Percentiles rank a stretch among this genome's conserved stretches.
phyloP scores from a whole-genome alignment of 257 asterid genomes.

The Salvia splendens region DNA sequence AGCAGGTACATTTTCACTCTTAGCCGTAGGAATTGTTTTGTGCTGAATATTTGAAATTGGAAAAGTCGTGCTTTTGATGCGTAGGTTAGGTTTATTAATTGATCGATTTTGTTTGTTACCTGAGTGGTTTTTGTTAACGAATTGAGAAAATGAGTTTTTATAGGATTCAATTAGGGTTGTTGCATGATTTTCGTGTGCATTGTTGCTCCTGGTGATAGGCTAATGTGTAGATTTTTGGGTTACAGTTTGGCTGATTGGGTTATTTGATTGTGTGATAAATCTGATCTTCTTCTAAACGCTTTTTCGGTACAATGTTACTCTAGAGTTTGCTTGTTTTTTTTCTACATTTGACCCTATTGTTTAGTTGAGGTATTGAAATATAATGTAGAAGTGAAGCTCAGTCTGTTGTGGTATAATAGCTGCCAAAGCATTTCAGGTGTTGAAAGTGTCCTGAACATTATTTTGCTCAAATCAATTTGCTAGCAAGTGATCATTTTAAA shows the following conservation, averaged over 20 bases:
- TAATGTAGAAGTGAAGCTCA: neutral
- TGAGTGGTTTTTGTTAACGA: neutral
- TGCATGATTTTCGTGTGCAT: neutral
- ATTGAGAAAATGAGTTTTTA: neutral
- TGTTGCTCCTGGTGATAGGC: neutral
- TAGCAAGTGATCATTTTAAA: neutral
- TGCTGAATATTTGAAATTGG: neutral
- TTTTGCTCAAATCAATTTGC: neutral
- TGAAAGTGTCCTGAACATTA: neutral
- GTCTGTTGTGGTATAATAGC: neutral
- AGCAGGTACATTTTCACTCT: conserved; percentile 37
- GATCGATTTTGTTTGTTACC: neutral
- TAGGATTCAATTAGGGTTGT: neutral
- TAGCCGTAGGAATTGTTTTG: neutral
- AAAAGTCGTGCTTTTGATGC: neutral
- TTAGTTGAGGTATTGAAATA: neutral
- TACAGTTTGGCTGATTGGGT: neutral
- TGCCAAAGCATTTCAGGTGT: neutral
- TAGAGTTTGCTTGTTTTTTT: neutral
- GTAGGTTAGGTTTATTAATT: neutral
- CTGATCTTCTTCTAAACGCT: neutral
- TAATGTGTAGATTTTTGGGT: neutral
- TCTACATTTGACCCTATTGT: neutral
- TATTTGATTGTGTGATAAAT: neutral
- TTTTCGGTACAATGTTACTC: neutral